Evolutionary conservation across 192 early-diverging fungal species (phyloP).

Genomic region (Mortierella alpina): DNA sequence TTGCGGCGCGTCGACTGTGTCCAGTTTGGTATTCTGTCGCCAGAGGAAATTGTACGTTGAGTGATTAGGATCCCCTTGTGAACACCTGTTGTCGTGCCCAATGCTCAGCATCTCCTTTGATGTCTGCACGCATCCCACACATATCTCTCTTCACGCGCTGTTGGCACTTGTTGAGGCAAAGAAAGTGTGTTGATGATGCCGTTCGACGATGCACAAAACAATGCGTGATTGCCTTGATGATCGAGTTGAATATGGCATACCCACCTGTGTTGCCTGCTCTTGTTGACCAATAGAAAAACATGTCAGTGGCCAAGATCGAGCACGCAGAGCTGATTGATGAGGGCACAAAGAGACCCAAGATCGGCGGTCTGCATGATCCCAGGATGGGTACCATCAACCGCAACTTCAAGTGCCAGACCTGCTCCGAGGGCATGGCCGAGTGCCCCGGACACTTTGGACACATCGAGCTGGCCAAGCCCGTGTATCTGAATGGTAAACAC

Average conservation of each 20-base stretch:
- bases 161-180: too few relatives aligned
- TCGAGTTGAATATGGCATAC: neutral
- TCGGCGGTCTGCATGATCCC: constrained; percentile 90
- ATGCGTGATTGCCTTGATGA: neutral
- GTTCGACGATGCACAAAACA: neutral
- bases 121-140: neutral
- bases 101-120: neutral
- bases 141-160: too few relatives aligned
- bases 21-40: constrained; percentile 96
- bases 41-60: constrained; percentile 94
- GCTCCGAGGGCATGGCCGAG: constrained; percentile 92
- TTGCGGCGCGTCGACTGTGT: constrained; percentile 88
- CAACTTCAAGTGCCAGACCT: constrained; percentile 97
- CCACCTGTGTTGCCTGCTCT: constrained; percentile 10
- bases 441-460: constrained; percentile 99
- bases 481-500: constrained; percentile 87
- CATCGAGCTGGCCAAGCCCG: constrained; percentile 95
- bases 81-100: neutral
- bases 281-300: constrained; percentile 79
- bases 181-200: constrained; percentile 1
- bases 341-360: constrained; percentile 83
- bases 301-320: constrained; percentile 97
- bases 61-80: constrained; percentile 1
- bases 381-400: constrained; percentile 98
- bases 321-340: constrained; percentile 89